Conservation (phyloP, 139 green algal species). For the Asterochloris sp. region DNA sequence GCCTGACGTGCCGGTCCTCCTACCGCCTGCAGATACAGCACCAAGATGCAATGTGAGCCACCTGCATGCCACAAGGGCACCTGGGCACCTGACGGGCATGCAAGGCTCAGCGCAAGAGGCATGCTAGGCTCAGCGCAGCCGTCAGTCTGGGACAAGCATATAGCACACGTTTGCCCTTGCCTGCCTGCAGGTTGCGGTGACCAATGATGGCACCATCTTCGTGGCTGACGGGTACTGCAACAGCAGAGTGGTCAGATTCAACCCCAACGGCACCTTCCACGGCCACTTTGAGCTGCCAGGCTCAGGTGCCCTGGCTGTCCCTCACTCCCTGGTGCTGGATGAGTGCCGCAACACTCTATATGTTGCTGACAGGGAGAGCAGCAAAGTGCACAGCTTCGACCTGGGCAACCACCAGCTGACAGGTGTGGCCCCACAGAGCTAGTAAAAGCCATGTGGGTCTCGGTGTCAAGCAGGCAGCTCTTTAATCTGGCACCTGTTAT, state of each 20-base stretch:
- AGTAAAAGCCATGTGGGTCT: background rate
- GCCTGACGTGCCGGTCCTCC: constrained; percentile 1
- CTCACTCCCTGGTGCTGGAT: constrained; percentile 69
- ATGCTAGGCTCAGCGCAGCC: too few relatives aligned
- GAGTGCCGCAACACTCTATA: constrained; percentile 65
- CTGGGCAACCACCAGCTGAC: background rate
- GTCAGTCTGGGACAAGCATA: too few relatives aligned
- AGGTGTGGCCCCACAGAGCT: background rate
- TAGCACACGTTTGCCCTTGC: background rate
- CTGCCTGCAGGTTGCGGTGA: constrained; percentile 51
- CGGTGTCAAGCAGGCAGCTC: background rate
- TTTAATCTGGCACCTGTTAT: background rate
- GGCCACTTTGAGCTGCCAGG: constrained; percentile 19
- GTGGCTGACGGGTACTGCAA: constrained; percentile 76
- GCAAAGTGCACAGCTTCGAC: constrained; percentile 33
- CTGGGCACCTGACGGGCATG: too few relatives aligned
- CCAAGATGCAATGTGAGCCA: too few relatives aligned
- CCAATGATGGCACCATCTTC: constrained; percentile 64
- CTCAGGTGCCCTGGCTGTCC: constrained; percentile 22
- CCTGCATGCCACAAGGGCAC: too few relatives aligned
- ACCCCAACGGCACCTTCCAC: constrained; percentile 33
- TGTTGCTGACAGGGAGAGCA: constrained; percentile 60
- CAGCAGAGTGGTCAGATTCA: constrained; percentile 41
- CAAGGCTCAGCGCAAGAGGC: too few relatives aligned
- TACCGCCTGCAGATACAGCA: too few relatives aligned